Base-by-base conservation (phyloP, 225 moss, liverwort and hornwort genomes). In the Sphagnum tenellum region DNA sequence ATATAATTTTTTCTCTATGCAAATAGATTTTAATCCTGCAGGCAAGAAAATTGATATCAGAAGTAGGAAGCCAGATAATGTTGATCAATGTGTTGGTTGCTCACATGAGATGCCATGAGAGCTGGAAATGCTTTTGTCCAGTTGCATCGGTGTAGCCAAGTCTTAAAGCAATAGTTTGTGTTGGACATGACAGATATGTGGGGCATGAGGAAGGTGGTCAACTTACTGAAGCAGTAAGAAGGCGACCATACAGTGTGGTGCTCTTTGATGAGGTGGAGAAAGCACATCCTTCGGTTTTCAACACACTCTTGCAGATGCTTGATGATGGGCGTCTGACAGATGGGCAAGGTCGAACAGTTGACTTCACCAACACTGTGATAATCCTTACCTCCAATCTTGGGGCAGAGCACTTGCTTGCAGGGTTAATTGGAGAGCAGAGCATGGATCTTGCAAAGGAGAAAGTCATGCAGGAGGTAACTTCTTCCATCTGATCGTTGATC, bases 271-370 rank as follows among this genome's bases (percentile, higher is more conserved):
- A 98, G 78, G 76, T 98, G 14, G 92, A 98, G 69, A 98, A 98
- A 55, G 92, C 96, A 4, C 92, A 98, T 70, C 64, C 88, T 3
- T 71, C 88, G 1, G 83, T 98, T 4, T 98, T 98, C 80, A 98
- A 98, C 71, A 87, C 85, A 11, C 87, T 98, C 51, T 72, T 98
- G 72, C 96, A 98, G 76, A 48, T 98, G 48, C 76, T 98, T 59
- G 96, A 96, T 54, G 96, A 96, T 54, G 96, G 96, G 9, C 92
- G 96, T 64, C 85, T 96, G 49, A 96, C 96, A 12, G 96, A 96
- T 71, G 96, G 96, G 14, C 87, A 88, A 67, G 96, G 96, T 12
- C 83, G 92, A 44, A 96, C 92, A 3, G 89, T 96, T 47, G 86
- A 96, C 56, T 96, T 96, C 60, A 83, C 88, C 55, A 96, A 92